These are phyloP conservation scores for Solanum dulcamara DNA, from an alignment of 257 asterid genomes.

Conservation along the genomic window DNA sequence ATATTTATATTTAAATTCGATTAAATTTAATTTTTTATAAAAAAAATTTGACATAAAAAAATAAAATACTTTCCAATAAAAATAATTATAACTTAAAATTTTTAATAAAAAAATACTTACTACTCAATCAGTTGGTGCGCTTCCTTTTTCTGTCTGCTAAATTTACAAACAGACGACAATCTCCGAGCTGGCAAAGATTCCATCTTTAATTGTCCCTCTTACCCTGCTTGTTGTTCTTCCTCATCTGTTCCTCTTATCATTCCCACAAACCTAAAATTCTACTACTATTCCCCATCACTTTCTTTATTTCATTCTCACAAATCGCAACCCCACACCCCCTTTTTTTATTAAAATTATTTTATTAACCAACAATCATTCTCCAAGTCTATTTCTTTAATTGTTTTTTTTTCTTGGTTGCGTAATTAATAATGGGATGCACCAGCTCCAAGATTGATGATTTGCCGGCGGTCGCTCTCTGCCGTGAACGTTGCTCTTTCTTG, in stretches of 20 bases:
- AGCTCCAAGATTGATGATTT: constrained; percentile 14
- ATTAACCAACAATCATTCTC: background rate
- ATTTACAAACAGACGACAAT: background rate
- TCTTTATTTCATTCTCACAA: background rate
- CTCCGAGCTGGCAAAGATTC: constrained; percentile 16
- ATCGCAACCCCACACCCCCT: background rate
- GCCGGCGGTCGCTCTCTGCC: constrained; percentile 15
- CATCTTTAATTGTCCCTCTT: background rate
- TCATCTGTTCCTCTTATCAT: background rate
- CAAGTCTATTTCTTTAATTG: background rate
- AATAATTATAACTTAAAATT: too few species aligned
- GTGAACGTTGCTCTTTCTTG: constrained; percentile 7
- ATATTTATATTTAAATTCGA: too few species aligned
- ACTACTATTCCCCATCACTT: background rate
- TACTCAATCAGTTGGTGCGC: too few species aligned
- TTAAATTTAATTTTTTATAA: too few species aligned
- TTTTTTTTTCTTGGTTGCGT: background rate
- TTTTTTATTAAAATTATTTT: background rate
- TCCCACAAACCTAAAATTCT: background rate
- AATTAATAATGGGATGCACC: constrained; percentile 9
- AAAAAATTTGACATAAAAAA: too few species aligned
- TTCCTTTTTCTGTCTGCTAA: background rate
- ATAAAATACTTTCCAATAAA: too few species aligned
- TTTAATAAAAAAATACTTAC: too few species aligned
- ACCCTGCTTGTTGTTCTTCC: background rate